These are phyloP conservation scores for Sequoiadendron giganteum DNA, from an alignment of 75 land plant genomes.

Conservation along the genomic window DNA sequence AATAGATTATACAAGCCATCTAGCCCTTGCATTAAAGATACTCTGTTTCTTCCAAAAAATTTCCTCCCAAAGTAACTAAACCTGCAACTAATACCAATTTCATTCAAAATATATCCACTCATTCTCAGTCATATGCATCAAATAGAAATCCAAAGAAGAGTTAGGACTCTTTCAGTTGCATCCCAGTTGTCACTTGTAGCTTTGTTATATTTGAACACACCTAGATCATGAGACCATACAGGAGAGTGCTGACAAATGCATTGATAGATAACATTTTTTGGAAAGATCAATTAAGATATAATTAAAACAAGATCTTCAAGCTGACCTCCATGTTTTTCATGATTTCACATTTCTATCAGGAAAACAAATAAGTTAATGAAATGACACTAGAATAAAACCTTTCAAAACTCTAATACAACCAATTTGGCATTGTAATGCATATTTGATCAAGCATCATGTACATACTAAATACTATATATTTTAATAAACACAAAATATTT, in stretches of 20 bases:
- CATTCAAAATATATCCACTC: not conserved
- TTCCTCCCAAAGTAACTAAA: not conserved
- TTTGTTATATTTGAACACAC: not conserved
- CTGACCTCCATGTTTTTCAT: not conserved
- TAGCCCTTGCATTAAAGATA: no score
- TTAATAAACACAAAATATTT: not conserved
- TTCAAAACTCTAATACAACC: not conserved
- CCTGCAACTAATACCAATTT: not conserved
- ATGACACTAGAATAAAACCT: no score
- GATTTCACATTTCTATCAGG: not conserved
- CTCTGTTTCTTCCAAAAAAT: not conserved
- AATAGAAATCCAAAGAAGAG: no score
- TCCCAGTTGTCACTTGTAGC: not conserved
- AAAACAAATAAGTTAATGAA: not conserved
- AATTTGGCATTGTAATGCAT: not conserved
- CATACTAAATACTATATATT: not conserved
- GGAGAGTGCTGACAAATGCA: not conserved
- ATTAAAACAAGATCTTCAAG: not conserved
- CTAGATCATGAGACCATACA: not conserved
- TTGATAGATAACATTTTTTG: not conserved
- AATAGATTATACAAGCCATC: not conserved
- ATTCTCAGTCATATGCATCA: not conserved
- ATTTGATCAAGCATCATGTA: not conserved
- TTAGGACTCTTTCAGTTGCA: not conserved
- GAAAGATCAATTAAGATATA: not conserved